phyloP scores from a whole-genome alignment of 306 rosid genomes.

The Morella rubra region DNA sequence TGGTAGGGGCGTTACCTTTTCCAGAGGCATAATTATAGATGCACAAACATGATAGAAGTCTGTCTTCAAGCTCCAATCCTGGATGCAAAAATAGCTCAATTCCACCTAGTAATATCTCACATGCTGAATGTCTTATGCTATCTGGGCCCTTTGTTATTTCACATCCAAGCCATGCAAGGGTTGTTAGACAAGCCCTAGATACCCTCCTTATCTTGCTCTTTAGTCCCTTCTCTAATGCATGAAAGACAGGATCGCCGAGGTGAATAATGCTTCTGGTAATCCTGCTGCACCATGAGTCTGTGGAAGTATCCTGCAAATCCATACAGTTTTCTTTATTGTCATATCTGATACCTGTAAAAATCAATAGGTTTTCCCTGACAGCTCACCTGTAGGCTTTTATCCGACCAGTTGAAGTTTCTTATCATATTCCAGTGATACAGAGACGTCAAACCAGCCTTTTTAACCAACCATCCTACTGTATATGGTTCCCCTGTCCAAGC shows the following conservation, averaged over 20 bases:
- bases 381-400: slow-evolving; percentile 61
- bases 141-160: slow-evolving; percentile 60
- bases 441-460: slow-evolving; percentile 61
- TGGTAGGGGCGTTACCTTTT: slow-evolving; percentile 49
- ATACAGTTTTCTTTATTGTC: slow-evolving; percentile 29
- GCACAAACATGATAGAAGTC: slow-evolving; percentile 77
- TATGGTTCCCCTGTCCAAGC: slow-evolving; percentile 79
- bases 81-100: slow-evolving; percentile 71
- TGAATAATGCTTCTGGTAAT: slow-evolving; percentile 50
- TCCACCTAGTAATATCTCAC: slow-evolving; percentile 64
- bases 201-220: slow-evolving; percentile 56
- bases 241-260: slow-evolving; percentile 55
- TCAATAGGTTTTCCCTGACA: slow-evolving; percentile 6
- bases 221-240: slow-evolving; percentile 59
- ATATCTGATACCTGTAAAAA: slow-evolving; percentile 3
- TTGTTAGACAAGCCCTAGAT: slow-evolving; percentile 59
- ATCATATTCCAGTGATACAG: slow-evolving; percentile 58
- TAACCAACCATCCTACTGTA: slow-evolving; percentile 77
- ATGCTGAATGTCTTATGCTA: slow-evolving; percentile 49
- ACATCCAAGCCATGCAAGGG: slow-evolving; percentile 82
- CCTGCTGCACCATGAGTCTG: slow-evolving; percentile 69
- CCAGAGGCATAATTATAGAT: slow-evolving; percentile 74
- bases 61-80: slow-evolving; percentile 70
- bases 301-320: slow-evolving; percentile 59
- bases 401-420: slow-evolving; percentile 60